These are phyloP conservation scores for Triticum dicoccoides DNA, from an alignment of 176 grass and related monocot species.

Conservation along the genomic window DNA sequence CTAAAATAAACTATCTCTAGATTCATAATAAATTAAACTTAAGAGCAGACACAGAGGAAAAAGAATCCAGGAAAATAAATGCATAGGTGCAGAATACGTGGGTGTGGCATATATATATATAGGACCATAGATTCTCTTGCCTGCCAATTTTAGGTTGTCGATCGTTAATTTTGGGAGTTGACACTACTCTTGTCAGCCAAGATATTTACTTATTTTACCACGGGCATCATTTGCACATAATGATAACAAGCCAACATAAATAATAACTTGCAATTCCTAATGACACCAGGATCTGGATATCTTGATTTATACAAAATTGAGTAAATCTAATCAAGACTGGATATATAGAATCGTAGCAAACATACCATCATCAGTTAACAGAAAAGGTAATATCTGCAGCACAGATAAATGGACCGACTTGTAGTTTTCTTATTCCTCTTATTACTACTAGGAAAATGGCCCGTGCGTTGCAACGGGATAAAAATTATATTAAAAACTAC, in stretches of 20 bases:
- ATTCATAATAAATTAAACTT: not conserved
- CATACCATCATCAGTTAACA: not conserved
- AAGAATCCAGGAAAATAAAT: not conserved
- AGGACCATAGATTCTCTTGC: not conserved
- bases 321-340: not conserved
- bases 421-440: too few species aligned
- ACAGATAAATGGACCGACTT: not conserved
- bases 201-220: not conserved
- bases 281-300: too few species aligned
- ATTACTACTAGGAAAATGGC: too few species aligned
- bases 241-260: too few species aligned
- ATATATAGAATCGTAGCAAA: not conserved
- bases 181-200: not conserved
- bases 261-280: too few species aligned
- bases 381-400: not conserved
- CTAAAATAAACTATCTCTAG: not conserved
- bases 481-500: too few species aligned
- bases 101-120: too few species aligned
- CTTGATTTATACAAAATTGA: not conserved
- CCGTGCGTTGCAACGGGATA: too few species aligned
- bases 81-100: not conserved
- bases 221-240: not conserved
- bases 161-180: not conserved
- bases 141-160: not conserved
- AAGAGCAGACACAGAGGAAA: not conserved